Conservation (phyloP, 2,329 filamentous ascomycete genomes). For the Aspergillus arachidicola region DNA sequence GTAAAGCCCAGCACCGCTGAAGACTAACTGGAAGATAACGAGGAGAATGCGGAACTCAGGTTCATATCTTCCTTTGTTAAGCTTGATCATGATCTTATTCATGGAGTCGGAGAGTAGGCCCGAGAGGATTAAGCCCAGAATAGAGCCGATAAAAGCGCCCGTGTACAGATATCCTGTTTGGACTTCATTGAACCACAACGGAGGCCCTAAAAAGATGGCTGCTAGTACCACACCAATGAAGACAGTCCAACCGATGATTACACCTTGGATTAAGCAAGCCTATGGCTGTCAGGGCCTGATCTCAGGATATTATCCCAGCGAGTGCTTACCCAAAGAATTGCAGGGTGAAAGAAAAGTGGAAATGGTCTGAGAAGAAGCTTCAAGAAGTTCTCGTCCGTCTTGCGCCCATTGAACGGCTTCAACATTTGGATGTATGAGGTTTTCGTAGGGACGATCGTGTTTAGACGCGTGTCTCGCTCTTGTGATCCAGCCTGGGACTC, state of each 20-base stretch:
- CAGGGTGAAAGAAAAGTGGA: slow-evolving; percentile 80
- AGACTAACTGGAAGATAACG: slow-evolving; percentile 77
- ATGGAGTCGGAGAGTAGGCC: slow-evolving; percentile 74
- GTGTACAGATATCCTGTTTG: slow-evolving; percentile 85
- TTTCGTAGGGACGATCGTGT: slow-evolving; percentile 47
- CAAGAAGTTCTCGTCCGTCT: slow-evolving; percentile 74
- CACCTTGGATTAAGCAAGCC: slow-evolving; percentile 77
- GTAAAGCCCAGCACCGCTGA: slow-evolving; percentile 77
- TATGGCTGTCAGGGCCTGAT: slow-evolving; percentile 20
- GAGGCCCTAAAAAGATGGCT: slow-evolving; percentile 78
- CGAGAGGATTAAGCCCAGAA: slow-evolving; percentile 75
- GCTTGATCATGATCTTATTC: slow-evolving; percentile 68
- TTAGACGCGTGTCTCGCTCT: slow-evolving; percentile 10
- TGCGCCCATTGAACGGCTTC: slow-evolving; percentile 76
- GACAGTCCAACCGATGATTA: slow-evolving; percentile 93
- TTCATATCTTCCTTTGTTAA: slow-evolving; percentile 82
- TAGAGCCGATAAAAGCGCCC: slow-evolving; percentile 79
- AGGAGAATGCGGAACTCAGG: slow-evolving; percentile 87
- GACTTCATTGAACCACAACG: slow-evolving; percentile 79
- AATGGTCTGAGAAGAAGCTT: slow-evolving; percentile 71
- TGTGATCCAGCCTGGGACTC: neutral
- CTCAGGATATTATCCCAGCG: neutral
- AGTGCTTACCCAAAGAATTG: slow-evolving; percentile 70
- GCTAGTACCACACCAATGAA: slow-evolving; percentile 84
- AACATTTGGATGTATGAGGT: slow-evolving; percentile 62